Evolutionary conservation across 306 rosid genomes (phyloP), one percentile per base, ranked within the genome.

Genomic region (Astragalus glycyphyllos): DNA sequence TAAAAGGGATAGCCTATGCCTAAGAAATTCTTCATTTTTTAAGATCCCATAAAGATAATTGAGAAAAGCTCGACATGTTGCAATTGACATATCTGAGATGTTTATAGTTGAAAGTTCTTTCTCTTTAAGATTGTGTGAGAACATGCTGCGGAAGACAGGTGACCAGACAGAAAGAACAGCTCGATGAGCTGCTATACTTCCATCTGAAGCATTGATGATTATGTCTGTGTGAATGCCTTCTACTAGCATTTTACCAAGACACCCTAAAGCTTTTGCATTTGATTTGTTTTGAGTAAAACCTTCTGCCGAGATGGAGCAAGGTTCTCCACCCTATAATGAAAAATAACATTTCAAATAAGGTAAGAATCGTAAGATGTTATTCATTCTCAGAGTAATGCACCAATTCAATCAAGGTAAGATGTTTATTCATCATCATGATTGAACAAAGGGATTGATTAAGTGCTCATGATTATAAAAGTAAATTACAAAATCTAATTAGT

Each of bases 211-310:
- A 68, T 89, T 88, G 67, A 95, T 89, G 58, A 81, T 54, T 49
- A 95, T 87, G 82, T 95, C 99, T 0, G 99, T 83, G 91, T 95
- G 99, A 63, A 95, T 87, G 66, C 92, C 77, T 82, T 91, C 96
- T 56, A 80, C 82, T 72, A 95, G 80, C 99, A 95, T 91, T 82
- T 77, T 86, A 23, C 92, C 77, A 9, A 91, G 90, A 40, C 90
- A 80, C 7, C 81, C 79, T 34, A 89, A 84, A 47, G 97, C 99
- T 61, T 82, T 81, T 65, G 83, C 84, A 79, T 91, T 84, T 20
- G 96, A 89, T 38, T 68, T 87, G 42, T 79, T 75, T 47, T 78
- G 83, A 8, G 91, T 74, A 48, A 65, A 70, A 9, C 96, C 97
- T 60, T 79, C 84, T 4, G 80, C 79, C 97, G 96, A 95, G 44